Base-by-base conservation (phyloP, 2,329 filamentous ascomycete species). In the Didymella arachidicola region DNA sequence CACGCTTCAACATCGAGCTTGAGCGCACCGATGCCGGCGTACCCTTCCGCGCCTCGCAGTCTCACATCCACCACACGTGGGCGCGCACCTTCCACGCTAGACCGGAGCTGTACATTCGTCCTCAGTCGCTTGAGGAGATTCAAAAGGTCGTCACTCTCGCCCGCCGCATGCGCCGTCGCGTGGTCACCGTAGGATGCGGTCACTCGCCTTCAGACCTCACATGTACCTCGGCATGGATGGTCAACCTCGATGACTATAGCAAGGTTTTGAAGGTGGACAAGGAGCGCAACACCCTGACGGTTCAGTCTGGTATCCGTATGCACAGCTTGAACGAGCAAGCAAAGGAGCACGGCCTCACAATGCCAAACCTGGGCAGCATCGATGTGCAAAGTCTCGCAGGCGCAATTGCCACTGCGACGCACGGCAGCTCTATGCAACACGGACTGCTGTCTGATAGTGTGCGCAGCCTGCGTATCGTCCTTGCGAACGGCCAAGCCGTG, bases 351-450 rank as follows among this genome's bases (percentile, higher is more conserved):
- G 92, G 92, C 0, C 83, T 97, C 63, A 92, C 93, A 2, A 89
- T 99, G 85, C 90, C 91, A 27, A 97, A 96, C 75, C 81, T 98
- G 44, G 95, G 95, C 34, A 97, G 92, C 76, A 99, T 99, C 78
- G 93, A 97, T 75, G 87, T 92, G 69, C 95, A 99, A 82, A 95
- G 91, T 58, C 89, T 98, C 62, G 93, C 92, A 1, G 95, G 95
- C 27, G 93, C 93, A 14, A 96, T 98, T 61, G 89, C 91, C 19
- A 99, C 95, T 0, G 93, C 91, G 16, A 98, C 95, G 0, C 95
- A 99, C 76, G 95, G 95, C 42, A 96, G 91, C 70, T 95, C 91
- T 54, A 81, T 96, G 59, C 82, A 80, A 32, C 93, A 98, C 78
- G 94, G 94, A 1, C 83, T 97, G 62, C 82, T 99, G 61, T 94